These are phyloP conservation scores for Eleusine indica DNA, from an alignment of 176 grass and related monocot species.

Conservation along the genomic window DNA sequence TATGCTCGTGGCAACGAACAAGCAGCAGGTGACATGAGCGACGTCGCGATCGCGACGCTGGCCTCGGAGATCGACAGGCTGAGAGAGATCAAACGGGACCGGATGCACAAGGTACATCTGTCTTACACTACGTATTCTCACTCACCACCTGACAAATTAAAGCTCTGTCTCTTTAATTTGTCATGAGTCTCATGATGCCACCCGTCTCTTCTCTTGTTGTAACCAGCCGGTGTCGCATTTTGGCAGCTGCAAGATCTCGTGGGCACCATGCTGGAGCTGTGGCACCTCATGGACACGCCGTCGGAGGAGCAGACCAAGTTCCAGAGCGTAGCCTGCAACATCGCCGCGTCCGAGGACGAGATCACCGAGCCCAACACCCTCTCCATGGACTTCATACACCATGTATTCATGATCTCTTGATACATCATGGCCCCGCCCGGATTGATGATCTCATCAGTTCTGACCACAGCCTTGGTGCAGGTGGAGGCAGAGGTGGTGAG, in stretches of 20 bases:
- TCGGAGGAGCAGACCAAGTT: slow-evolving; percentile 83
- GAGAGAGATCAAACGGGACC: slow-evolving; percentile 56
- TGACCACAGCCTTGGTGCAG: slow-evolving; percentile 29
- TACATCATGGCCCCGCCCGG: background rate
- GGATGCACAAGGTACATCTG: slow-evolving; percentile 59
- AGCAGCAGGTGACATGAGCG: slow-evolving; percentile 41
- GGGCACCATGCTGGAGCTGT: slow-evolving; percentile 79
- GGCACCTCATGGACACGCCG: slow-evolving; percentile 95
- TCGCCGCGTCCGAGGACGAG: slow-evolving; percentile 91
- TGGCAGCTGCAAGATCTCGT: slow-evolving; percentile 79
- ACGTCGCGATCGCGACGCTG: slow-evolving; percentile 48
- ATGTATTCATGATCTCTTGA: background rate
- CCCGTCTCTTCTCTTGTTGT: background rate
- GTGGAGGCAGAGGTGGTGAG: slow-evolving; percentile 80
- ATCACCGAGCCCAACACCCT: slow-evolving; percentile 68
- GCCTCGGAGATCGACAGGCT: slow-evolving; percentile 54
- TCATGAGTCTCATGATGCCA: no score
- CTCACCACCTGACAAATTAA: no score
- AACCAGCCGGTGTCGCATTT: background rate
- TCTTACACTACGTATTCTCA: no score
- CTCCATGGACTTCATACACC: slow-evolving; percentile 54
- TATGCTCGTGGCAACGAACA: slow-evolving; percentile 6
- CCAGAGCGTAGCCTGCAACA: slow-evolving; percentile 82
- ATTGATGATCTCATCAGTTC: background rate
- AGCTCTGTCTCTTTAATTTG: no score